Conservation (phyloP, 1,284 basidiomycete genomes). For the Sporisorium reilianum region DNA sequence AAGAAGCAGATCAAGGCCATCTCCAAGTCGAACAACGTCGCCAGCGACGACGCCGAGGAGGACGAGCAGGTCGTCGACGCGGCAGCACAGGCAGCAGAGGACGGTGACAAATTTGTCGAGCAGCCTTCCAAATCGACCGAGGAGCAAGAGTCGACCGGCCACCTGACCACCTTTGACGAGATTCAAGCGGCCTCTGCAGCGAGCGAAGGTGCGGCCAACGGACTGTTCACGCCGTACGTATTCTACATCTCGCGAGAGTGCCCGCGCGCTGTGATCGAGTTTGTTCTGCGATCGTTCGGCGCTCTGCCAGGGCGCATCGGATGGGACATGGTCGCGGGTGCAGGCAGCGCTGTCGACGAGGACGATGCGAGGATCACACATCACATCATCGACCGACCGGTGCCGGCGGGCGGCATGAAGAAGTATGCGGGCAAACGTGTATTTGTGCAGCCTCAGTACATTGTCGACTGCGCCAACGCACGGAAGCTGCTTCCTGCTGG, state of each 20-base stretch:
- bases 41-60: constrained; percentile 44
- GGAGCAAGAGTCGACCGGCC: constrained; percentile 68
- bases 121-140: constrained; percentile 75
- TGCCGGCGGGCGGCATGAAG: constrained; percentile 59
- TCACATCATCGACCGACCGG: constrained; percentile 92
- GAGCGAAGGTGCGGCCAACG: constrained; percentile 43
- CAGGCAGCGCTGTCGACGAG: constrained; percentile 82
- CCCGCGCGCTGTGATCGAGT: constrained; percentile 92
- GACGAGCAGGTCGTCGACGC: constrained; percentile 37
- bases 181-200: constrained; percentile 60
- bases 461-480: constrained; percentile 94
- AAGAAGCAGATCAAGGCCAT: constrained; percentile 73
- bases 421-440: constrained; percentile 75
- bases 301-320: constrained; percentile 78
- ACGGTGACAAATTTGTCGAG: constrained; percentile 57
- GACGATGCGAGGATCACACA: constrained; percentile 83
- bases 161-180: constrained; percentile 83
- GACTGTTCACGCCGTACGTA: constrained; percentile 85
- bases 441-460: constrained; percentile 97
- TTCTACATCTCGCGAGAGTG: constrained; percentile 97
- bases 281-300: constrained; percentile 91
- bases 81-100: constrained; percentile 18
- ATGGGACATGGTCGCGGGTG: constrained; percentile 83
- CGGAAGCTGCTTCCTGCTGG: constrained; percentile 86
- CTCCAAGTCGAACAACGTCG: constrained; percentile 45